Percentiles rank a stretch among this genome's conserved stretches.
Conservation (phyloP, 1,284 basidiomycete species). For the Golubevia sp. region DNA sequence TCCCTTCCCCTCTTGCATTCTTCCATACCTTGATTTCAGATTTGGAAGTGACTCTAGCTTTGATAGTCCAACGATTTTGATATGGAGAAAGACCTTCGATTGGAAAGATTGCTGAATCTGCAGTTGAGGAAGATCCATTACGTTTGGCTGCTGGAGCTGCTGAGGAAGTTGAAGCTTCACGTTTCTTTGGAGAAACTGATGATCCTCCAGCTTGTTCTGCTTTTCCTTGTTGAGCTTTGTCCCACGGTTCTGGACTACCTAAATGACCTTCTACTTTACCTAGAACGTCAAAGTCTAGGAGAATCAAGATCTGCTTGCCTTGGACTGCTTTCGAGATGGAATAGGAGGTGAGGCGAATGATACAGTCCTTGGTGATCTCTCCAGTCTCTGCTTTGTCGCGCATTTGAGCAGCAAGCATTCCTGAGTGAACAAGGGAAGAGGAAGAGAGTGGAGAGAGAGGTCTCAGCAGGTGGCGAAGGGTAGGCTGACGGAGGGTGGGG, state of each 20-base stretch:
- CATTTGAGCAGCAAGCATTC: background rate
- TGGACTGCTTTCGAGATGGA: slow-evolving; percentile 1
- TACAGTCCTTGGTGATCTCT: background rate
- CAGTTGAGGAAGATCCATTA: no score
- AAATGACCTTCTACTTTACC: background rate
- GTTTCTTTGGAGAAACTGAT: background rate
- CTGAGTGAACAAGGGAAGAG: no score
- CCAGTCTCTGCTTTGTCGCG: background rate
- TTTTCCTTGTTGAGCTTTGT: background rate
- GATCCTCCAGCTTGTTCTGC: background rate
- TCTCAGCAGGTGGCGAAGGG: no score
- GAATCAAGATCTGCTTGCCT: background rate
- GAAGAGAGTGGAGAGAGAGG: no score
- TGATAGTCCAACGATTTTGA: slow-evolving; percentile 2
- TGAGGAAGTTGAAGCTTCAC: background rate
- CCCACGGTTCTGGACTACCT: background rate
- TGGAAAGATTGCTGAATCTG: background rate
- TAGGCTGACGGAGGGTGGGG: no score
- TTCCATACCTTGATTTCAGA: background rate
- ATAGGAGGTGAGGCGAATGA: slow-evolving; percentile 1
- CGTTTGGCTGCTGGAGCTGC: background rate
- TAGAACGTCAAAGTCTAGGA: slow-evolving; percentile 2
- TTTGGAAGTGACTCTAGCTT: slow-evolving; percentile 2
- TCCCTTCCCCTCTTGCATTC: background rate
- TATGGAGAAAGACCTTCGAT: slow-evolving; percentile 1